Evolutionary conservation across 352 stramenopile species (phyloP).

Genomic region (Discostella stelligera): DNA sequence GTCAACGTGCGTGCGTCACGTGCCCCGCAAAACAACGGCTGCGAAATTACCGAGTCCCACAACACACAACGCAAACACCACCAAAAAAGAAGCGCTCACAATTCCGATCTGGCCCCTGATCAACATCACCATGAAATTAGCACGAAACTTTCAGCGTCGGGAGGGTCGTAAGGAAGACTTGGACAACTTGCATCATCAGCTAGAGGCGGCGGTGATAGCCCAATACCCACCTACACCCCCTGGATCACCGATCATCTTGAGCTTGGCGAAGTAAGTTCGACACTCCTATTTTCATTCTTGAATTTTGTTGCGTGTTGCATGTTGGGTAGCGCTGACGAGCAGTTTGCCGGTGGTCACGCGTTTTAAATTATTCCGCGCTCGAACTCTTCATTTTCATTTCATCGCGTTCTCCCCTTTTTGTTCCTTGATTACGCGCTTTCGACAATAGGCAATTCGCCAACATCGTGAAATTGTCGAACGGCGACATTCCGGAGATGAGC

Average conservation of each 20-base stretch:
- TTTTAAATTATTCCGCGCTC: not conserved
- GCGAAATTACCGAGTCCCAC: not conserved
- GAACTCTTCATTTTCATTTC: not conserved
- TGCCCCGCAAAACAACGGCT: not conserved
- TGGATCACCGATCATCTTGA: not conserved
- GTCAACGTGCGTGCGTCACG: no score
- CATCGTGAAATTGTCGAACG: not conserved
- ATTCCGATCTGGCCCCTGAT: not conserved
- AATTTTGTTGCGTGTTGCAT: no score
- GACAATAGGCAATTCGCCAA: not conserved
- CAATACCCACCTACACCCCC: not conserved
- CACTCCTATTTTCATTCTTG: not conserved
- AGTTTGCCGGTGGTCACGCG: not conserved
- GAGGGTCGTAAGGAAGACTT: not conserved
- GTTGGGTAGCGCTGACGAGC: no score
- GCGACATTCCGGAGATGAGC: not conserved
- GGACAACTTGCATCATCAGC: not conserved
- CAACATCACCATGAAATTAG: not conserved
- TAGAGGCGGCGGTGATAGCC: not conserved
- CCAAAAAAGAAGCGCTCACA: not conserved
- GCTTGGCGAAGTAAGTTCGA: slow-evolving; percentile 3
- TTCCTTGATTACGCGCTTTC: not conserved
- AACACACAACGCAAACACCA: not conserved
- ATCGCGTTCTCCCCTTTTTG: not conserved
- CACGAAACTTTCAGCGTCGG: not conserved